Percentiles rank a stretch among this genome's conserved stretches.
Conservation (phyloP, 108 stramenopile genomes). For the Conticribra weissflogii region DNA sequence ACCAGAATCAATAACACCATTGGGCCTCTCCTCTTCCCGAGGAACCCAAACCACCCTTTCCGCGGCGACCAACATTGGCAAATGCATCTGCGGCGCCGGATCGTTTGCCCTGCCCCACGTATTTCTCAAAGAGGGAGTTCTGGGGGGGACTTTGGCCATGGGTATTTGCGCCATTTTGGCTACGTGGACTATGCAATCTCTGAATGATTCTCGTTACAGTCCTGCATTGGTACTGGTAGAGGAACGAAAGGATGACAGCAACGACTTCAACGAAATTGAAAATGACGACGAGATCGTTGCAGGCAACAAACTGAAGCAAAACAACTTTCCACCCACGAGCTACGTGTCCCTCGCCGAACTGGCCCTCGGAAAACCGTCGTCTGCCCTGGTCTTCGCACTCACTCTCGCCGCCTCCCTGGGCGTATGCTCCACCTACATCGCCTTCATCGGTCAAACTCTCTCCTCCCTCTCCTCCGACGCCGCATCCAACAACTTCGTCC, state of each 20-base stretch:
- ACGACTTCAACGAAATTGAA: too few species aligned
- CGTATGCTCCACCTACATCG: slow-evolving; percentile 54
- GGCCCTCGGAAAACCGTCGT: slow-evolving; percentile 23
- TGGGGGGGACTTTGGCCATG: slow-evolving; percentile 54
- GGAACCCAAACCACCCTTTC: slow-evolving; percentile 51
- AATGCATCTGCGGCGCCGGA: slow-evolving; percentile 62
- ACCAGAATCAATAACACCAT: background rate
- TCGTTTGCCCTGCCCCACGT: slow-evolving; percentile 57
- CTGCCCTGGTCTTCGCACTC: slow-evolving; percentile 41
- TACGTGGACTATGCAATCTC: slow-evolving; percentile 37
- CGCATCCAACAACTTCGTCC: slow-evolving; percentile 27
- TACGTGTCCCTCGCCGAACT: slow-evolving; percentile 47
- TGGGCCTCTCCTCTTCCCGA: too few species aligned
- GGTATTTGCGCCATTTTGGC: slow-evolving; percentile 42
- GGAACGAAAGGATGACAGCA: too few species aligned
- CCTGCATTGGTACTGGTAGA: background rate
- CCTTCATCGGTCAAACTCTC: slow-evolving; percentile 44
- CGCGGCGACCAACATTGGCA: slow-evolving; percentile 47
- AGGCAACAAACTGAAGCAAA: background rate
- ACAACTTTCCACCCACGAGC: slow-evolving; percentile 16
- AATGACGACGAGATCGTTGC: background rate
- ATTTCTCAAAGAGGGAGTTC: slow-evolving; percentile 54
- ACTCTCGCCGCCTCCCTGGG: slow-evolving; percentile 49
- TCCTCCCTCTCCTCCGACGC: slow-evolving; percentile 32
- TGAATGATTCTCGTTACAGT: slow-evolving; percentile 30